phyloP scores from a whole-genome alignment of 805 yeast genomes.

The Candida ascalaphidarum region DNA sequence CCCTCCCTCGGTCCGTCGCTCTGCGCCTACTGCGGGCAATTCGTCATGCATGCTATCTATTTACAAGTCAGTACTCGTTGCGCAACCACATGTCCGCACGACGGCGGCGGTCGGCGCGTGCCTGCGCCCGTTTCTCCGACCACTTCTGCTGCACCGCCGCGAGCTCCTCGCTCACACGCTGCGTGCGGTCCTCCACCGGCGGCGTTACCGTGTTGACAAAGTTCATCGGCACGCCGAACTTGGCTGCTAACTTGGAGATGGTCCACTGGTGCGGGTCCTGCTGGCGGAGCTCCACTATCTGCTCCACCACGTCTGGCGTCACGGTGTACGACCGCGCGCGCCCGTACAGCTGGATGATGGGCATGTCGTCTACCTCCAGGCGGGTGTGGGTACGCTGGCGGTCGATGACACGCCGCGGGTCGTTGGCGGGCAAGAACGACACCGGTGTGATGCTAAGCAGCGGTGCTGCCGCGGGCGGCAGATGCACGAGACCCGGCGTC shows the following conservation, averaged over 20 bases:
- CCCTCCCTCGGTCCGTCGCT: no score
- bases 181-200: constrained; percentile 27
- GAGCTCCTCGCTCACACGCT: constrained; percentile 41
- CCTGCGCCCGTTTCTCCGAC: constrained; percentile 38
- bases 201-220: constrained; percentile 35
- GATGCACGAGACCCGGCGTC: constrained; percentile 50
- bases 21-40: no score
- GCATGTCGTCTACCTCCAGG: constrained; percentile 29
- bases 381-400: constrained; percentile 17
- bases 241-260: constrained; percentile 49
- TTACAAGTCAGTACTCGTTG: constrained; percentile 30
- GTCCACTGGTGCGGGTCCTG: constrained; percentile 58
- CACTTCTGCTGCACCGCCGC: constrained; percentile 37
- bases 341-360: constrained; percentile 29
- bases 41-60: no score
- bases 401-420: constrained; percentile 43
- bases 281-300: constrained; percentile 48
- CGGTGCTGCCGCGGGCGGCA: constrained; percentile 48
- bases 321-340: constrained; percentile 43
- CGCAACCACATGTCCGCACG: constrained; percentile 59
- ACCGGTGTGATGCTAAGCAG: constrained; percentile 55
- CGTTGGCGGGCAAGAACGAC: constrained; percentile 55
- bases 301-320: constrained; percentile 46
- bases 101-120: constrained; percentile 50
- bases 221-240: constrained; percentile 42